Base-by-base conservation (phyloP, 306 rosid genomes). In the Boehmeria nivea region DNA sequence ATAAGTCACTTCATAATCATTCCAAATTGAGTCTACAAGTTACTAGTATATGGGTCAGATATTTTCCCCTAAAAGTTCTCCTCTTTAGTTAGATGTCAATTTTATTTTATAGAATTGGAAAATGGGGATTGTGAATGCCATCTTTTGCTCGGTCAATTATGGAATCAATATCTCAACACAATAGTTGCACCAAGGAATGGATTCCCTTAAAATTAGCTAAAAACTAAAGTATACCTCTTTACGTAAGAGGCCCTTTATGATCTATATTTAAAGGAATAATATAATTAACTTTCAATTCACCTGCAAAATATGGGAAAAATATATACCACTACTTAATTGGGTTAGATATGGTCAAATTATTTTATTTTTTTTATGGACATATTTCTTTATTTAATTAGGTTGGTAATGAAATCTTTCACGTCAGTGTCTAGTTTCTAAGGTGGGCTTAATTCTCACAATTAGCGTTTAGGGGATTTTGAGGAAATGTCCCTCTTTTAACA, bases 61-160 rank as follows among this genome's bases (percentile, higher is more conserved):
- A 18, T 63, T 38, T 47, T 49, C 48, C 26, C 47, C 27, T 26
- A 51, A 61, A 54, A 25, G 59, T 48, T 28, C 8, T 51, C n/a
- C 16, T 16, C 51, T 27, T 38, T 36, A 25, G 62, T 33, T 10
- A 61, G 14, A 37, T 18, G 54, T 52, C 37, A 27, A 45, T 23
- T 11, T 33, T 5, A 40, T n/a, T 44, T 44, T 60, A 23, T 23
- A 36, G 57, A 36, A 43, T 23, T 19, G 16, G 28, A 68, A 53
- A 14, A 15, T 36, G 57, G 50, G 18, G 42, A 14, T 42, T 23
- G 56, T 57, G 56, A 70, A 23, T 57, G 26, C 55, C n/a, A 31
- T 50, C 49, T 31, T 39, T 43, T 39, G n/a, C 49, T 14, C 13
- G 50, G 70, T 70, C 60, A 70, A 24, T 70, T 70, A 15, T 22